Conservation (phyloP, 1,284 basidiomycete species). For the Ceratobasidium sp. region DNA sequence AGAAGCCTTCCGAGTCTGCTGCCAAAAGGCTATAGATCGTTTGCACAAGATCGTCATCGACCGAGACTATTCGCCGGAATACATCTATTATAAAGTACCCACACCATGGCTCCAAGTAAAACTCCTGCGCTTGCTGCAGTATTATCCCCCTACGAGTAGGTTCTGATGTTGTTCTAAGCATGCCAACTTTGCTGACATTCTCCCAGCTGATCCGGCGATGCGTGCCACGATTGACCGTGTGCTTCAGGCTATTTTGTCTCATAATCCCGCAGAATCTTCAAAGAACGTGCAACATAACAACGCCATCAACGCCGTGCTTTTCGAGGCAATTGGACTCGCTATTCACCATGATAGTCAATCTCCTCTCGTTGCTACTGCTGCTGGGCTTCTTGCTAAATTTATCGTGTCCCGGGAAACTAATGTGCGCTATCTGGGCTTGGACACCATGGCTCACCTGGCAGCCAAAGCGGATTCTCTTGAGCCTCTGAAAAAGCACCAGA, state of each 20-base stretch:
- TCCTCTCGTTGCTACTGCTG: conserved; percentile 86
- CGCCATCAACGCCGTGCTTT: conserved; percentile 96
- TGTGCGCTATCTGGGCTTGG: conserved; percentile 95
- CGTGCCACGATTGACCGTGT: conserved; percentile 81
- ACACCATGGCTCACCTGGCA: conserved; percentile 98
- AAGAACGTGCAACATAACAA: conserved; percentile 99
- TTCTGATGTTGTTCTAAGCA: conserved; percentile 23
- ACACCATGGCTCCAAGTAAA: conserved; percentile 99
- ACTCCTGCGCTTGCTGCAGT: conserved; percentile 89
- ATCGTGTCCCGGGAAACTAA: conserved; percentile 99
- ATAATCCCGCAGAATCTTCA: conserved; percentile 73
- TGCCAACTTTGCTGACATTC: neutral
- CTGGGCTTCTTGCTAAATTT: conserved; percentile 90
- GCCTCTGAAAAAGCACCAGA: conserved; percentile 94
- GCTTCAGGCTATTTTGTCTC: conserved; percentile 80
- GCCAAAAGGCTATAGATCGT: conserved; percentile 92
- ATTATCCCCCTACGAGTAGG: conserved; percentile 91
- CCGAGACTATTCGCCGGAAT: conserved; percentile 84
- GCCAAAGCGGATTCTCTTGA: conserved; percentile 89
- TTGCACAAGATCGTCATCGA: conserved; percentile 89
- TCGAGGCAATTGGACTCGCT: conserved; percentile 96
- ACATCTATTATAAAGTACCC: conserved; percentile 97
- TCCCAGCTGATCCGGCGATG: conserved; percentile 80
- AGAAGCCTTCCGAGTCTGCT: conserved; percentile 88
- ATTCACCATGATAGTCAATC: conserved; percentile 96